Percentiles rank a stretch among this genome's conserved stretches.
phyloP scores from a whole-genome alignment of 1,284 basidiomycete genomes.

The Coniferiporia sulphurascens region DNA sequence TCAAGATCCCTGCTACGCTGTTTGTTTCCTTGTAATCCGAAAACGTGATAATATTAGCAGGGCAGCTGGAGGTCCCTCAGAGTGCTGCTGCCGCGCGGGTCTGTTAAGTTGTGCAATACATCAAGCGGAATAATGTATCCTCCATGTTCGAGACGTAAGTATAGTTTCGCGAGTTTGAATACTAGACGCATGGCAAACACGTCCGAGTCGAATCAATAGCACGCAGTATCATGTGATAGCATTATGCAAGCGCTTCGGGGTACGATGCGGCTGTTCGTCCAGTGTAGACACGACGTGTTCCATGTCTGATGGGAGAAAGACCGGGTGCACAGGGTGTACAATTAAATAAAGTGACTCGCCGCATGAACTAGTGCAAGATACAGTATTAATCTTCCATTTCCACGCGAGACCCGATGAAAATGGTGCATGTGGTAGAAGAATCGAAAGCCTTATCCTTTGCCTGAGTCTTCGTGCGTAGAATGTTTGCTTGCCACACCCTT shows the following conservation, averaged over 20 bases:
- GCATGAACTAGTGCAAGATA: conserved; percentile 83
- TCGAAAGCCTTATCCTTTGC: conserved; percentile 48
- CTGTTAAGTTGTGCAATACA: background rate
- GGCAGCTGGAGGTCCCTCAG: no score
- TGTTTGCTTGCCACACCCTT: conserved; percentile 39
- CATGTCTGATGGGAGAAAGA: conserved; percentile 84
- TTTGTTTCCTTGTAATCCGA: no score
- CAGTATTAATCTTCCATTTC: conserved; percentile 98
- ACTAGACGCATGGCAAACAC: no score
- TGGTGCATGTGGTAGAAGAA: conserved; percentile 71
- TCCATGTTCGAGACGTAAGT: no score
- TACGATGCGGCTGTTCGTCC: conserved; percentile 86
- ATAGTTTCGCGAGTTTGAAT: no score
- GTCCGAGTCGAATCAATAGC: no score
- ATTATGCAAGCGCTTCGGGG: no score
- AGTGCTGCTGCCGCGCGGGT: no score
- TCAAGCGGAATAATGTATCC: no score
- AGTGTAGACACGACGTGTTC: conserved; percentile 76
- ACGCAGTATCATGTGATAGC: no score
- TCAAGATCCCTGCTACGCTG: background rate
- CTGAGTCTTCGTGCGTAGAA: conserved; percentile 41
- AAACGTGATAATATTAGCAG: no score
- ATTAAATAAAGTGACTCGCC: conserved; percentile 55
- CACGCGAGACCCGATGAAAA: conserved; percentile 79
- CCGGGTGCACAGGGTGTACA: conserved; percentile 50